Evolutionary conservation across 768 basidiomycete genomes (phyloP), one percentile per base, ranked within the genome.

Genomic region (Pholiota molesta): DNA sequence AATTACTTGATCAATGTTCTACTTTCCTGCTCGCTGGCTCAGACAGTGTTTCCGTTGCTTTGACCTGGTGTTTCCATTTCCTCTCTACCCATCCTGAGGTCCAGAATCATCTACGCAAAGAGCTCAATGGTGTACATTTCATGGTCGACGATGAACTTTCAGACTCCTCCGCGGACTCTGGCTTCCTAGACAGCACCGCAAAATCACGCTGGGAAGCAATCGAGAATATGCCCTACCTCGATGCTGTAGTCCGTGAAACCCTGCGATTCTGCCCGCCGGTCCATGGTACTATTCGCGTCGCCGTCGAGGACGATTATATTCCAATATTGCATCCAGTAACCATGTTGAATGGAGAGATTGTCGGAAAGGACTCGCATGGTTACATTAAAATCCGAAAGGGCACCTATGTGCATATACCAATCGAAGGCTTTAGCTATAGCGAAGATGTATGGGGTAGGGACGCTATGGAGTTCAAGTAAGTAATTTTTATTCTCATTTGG

Each of bases 21-120:
- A 86, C 86, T 31, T 83, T 89, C 71, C 77, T 89, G 59, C 83
- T 87, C 44, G 86, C 82, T 2, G 88, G 89, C 13, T 84, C 87
- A 26, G 87, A 89, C 66, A 81, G 86, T 2, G 83, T 84, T 31
- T 77, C 84, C 6, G 75, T 86, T 8, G 80, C 84, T 19, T 73
- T 88, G 26, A 75, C 85, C 6, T 90, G 86, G 84, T 83, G 81
- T 57, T 72, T 89, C 1, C 81, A 86, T 69, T 73, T 79, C 59
- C 82, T 91, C 33, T 77, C 86, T 9, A 73, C 75, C n/a, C 68
- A 86, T 63, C 82, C 83, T 3, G 79, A 81, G 5, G 66, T 86
- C 13, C 89, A 91, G 68, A 78, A 66, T 9, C 79, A 79, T 7
- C 77, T 91, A 2, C 81, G 87, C 13, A 75, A 82, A 11, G 89